Base-by-base conservation (phyloP, 768 basidiomycete genomes). In the Mycena vitilis region DNA sequence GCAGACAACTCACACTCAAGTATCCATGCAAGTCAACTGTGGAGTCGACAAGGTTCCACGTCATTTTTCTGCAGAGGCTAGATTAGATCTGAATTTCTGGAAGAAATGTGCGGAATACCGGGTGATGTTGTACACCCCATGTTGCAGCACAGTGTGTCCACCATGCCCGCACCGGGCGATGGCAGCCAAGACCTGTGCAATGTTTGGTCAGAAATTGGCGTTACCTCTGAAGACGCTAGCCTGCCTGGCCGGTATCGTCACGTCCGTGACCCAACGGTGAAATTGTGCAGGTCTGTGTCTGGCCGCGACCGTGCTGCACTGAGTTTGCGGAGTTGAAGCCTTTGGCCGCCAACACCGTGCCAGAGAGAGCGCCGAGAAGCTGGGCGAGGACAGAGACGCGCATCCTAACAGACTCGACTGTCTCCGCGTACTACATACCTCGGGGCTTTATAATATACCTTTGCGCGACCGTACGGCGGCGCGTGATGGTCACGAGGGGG, bases 91-190 rank as follows among this genome's bases (percentile, higher is more conserved):
- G 25, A 52, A 45, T 20, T 8, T 12, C 42, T 25, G 42, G 36
- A 20, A 11, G 42, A 22, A 2, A 6, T 23, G 15, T 12, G 44
- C 16, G 11, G 40, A 40, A 40, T 42, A 78, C 81, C 80, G 74
- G 0, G 81, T 82, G 52, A 82, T 80, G 61, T 81, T 82, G 70
- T 76, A 82, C 16, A 75, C 66, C 20, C 81, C 81, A 2, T 74
- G 52, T 20, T 70, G 72, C 45, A 82, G 76, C 2, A 78, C 69
- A 2, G 77, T 79, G 7, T 71, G 73, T 15, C 81, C 81, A 54
- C 71, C 63, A 37, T 78, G 77, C 0, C 81, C 80, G 59, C 81
- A 82, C 38, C 61, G 64, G 20, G 73, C 73, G 45, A 82, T 80
- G 1, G 81, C 81, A 8, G 71, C 72, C 25, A 80, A 70, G 7